A percentile compares a stretch with the other conserved stretches of the same genome.
phyloP scores from a whole-genome alignment of 805 yeast species.

The Kurtzmaniella fragi region DNA sequence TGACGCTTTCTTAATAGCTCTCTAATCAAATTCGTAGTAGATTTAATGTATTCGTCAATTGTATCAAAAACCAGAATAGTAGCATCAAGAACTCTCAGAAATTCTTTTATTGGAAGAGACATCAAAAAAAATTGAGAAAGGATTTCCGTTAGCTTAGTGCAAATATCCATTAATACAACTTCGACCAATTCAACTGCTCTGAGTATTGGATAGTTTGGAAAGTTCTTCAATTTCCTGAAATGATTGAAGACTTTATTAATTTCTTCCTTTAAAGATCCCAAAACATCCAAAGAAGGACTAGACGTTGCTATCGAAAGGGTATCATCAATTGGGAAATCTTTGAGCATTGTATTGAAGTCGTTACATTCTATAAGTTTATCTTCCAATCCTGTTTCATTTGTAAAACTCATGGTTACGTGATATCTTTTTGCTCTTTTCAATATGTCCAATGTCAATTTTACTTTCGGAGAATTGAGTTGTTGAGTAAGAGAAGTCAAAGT shows the following conservation, averaged over 20 bases:
- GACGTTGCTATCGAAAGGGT: constrained; percentile 23
- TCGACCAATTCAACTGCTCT: constrained; percentile 66
- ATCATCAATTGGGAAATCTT: constrained; percentile 65
- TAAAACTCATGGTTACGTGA: constrained; percentile 70
- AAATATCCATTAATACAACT: constrained; percentile 55
- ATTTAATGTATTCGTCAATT: constrained; percentile 61
- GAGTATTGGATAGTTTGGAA: constrained; percentile 53
- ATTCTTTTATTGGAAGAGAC: constrained; percentile 36
- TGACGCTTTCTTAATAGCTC: constrained; percentile 71
- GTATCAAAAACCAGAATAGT: constrained; percentile 32
- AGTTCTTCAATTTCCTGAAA: constrained; percentile 54
- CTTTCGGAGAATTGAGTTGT: constrained; percentile 53
- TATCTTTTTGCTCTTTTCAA: constrained; percentile 70
- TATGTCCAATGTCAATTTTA: constrained; percentile 53
- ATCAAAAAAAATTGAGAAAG: constrained; percentile 38
- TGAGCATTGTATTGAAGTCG: constrained; percentile 57
- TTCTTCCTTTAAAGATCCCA: constrained; percentile 42
- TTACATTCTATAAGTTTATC: constrained; percentile 48
- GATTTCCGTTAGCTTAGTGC: constrained; percentile 36
- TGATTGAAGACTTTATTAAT: constrained; percentile 51
- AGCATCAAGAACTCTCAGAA: constrained; percentile 18
- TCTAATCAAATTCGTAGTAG: constrained; percentile 60
- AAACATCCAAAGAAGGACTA: constrained; percentile 14
- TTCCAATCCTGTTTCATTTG: constrained; percentile 64
- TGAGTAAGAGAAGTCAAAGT: constrained; percentile 51